Base-by-base conservation (phyloP, 768 basidiomycete genomes). In the Trametes cubensis region DNA sequence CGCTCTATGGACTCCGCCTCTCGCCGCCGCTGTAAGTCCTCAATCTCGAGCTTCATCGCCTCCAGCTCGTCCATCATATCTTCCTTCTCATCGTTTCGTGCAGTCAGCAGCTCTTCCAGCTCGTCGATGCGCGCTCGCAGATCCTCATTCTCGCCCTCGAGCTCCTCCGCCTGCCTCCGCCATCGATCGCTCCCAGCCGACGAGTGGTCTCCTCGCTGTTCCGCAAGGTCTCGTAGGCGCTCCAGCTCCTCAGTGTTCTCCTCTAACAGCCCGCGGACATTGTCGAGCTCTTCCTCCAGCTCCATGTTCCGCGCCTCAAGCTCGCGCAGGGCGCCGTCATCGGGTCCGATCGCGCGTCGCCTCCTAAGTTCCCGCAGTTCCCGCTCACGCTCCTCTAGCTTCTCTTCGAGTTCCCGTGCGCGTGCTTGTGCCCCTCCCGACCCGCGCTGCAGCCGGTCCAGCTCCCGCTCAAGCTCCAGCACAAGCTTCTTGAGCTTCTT, bases 401-500 rank as follows among this genome's bases (percentile, higher is more conserved):
- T 83, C 67, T 88, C 83, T 73, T 94, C 91, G 34, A 94, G 77
- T 69, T 94, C 92, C 7, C 85, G 79, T 72, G 92, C 88, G 21
- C 86, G 82, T 55, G 78, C 77, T 25, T 78, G 76, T 8, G 76
- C 76, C 6, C 70, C 71, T 15, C 72, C 72, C 4, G 77, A 79
- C 2, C 75, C 68, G 25, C 83, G 84, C 72, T 87, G 90, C 21
- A 84, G 78, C 38, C 85, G 80, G 55, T 92, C 89, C 39, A 94
- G 76, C 67, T 94, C 92, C 57, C 85, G 84, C 72, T 95, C 90
- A 17, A 92, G 84, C 66, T 94, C 91, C 11, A 92, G 77, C 0
- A 95, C 83, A 30, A 94, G 85, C 71, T 96, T 95, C 75, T 93
- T 93, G 62, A 93, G 80, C 73, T 91, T 92, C 81, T 96, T 96